Base-by-base conservation (phyloP, 1,284 basidiomycete genomes). In the Ceratorhiza oryzae-sativae region DNA sequence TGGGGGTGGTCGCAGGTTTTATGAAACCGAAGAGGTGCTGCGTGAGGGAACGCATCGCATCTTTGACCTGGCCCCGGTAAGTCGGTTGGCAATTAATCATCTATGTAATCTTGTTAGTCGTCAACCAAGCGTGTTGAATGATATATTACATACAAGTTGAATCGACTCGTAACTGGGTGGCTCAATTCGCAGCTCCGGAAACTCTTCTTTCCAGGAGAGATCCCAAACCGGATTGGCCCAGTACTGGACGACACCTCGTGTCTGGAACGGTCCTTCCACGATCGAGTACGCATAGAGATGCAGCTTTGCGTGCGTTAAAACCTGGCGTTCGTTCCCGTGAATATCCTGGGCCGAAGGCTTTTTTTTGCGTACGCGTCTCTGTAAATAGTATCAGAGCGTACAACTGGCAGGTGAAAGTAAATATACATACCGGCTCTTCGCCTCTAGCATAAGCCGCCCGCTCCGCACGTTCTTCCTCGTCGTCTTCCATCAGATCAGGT, bases 331-430 rank as follows among this genome's bases (percentile, higher is more conserved):
- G 42, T 45, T 45, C 12, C 60, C 60, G 10, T 45, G 41, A 1
- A 46, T 32, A 27, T 62, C 27, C 9, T 42, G 60, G 12, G 60
- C 60, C 6, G 42, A 20, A 3, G 60, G 45, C 60, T 62, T 62
- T 32, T 13, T 13, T 62, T 62, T 62, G 10, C 60, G 60, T 1
- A 25, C 45, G 9, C 58, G 58, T 34, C 34, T 10, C 58, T 41
- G 25, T 30, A 27, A 9, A 6, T 34, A 56, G 53, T 56, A 56
- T 56, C 53, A 56, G 53, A 56, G 5, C 12, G 15, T 25, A 55
- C 1, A n/a, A 55, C n/a, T 18, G 25, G 2, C n/a, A 34, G 18
- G 8, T 0, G 5, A 55, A n/a, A 30, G 30, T 2, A 30, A 8
- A 30, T 30, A 6, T 10, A 53, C 53, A 32, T n/a, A 56, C 53